phyloP scores from a whole-genome alignment of 2,329 filamentous ascomycete genomes.

The Colletotrichum siamense region DNA sequence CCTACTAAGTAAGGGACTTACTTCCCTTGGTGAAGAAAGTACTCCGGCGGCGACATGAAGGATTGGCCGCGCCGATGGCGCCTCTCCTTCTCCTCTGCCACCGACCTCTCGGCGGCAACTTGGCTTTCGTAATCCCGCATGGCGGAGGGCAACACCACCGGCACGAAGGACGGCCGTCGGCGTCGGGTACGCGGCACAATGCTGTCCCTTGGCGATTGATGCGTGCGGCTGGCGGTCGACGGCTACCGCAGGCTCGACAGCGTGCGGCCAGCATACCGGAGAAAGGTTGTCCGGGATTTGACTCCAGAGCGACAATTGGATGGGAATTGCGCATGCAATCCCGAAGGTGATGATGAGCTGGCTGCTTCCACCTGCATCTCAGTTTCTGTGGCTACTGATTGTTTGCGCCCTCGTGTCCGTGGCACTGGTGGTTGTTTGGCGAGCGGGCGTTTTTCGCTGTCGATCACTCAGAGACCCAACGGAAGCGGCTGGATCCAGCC shows the following conservation, averaged over 20 bases:
- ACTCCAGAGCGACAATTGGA: background rate
- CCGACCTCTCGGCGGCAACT: background rate
- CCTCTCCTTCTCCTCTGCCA: background rate
- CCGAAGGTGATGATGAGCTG: background rate
- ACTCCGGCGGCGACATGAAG: background rate
- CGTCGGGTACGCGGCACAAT: constrained; percentile 4
- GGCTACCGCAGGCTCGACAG: background rate
- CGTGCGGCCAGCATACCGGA: background rate
- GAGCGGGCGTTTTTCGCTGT: background rate
- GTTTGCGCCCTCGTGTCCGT: background rate
- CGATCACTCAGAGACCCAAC: background rate
- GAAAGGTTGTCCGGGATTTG: background rate
- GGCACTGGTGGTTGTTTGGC: background rate
- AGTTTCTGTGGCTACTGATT: background rate
- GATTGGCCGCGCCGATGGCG: background rate
- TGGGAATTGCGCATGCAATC: background rate
- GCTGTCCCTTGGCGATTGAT: background rate
- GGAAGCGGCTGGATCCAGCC: background rate
- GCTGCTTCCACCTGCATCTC: background rate
- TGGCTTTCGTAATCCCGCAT: constrained; percentile 3
- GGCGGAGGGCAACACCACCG: background rate
- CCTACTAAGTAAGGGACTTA: background rate
- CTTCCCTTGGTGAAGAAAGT: background rate
- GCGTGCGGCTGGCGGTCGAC: background rate
- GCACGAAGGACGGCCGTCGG: background rate